Conservation (phyloP, 176 grass and related monocot species). For the Aegilops umbellulata region DNA sequence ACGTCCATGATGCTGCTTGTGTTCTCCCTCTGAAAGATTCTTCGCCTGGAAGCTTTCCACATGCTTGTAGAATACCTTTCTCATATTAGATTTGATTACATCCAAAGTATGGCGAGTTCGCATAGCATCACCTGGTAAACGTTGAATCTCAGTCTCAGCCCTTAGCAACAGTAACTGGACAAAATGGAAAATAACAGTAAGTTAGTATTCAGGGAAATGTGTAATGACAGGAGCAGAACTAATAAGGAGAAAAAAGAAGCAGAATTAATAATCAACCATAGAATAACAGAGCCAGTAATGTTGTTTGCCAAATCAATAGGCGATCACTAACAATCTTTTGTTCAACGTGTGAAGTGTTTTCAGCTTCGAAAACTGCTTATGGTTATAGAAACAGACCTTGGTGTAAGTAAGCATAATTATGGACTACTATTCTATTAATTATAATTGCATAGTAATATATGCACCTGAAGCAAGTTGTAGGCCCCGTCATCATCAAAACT, state of each 20-base stretch:
- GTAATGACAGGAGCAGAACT: background rate
- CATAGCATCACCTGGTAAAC: constrained; percentile 42
- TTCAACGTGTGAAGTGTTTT: background rate
- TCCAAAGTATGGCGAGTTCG: constrained; percentile 45
- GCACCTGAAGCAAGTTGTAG: constrained; percentile 75
- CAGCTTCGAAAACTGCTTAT: background rate
- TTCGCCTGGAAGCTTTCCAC: constrained; percentile 30
- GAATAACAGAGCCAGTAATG: background rate
- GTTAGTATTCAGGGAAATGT: background rate
- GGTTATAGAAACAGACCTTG: background rate
- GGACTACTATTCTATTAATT: constrained; percentile 14
- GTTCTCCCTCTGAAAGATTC: constrained; percentile 22
- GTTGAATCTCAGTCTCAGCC: constrained; percentile 64
- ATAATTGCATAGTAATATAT: constrained; percentile 11
- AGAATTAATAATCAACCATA: background rate
- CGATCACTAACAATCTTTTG: constrained; percentile 10
- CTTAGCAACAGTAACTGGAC: constrained; percentile 60
- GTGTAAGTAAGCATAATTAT: background rate
- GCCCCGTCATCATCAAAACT: constrained; percentile 63
- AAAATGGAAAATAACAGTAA: background rate
- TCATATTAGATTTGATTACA: constrained; percentile 57
- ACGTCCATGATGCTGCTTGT: constrained; percentile 30
- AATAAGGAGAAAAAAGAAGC: background rate
- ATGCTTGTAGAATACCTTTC: constrained; percentile 52
- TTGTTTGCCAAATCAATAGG: background rate